These are phyloP conservation scores for Adenanthera pavonina DNA, from an alignment of 306 rosid genomes.

Conservation along the genomic window DNA sequence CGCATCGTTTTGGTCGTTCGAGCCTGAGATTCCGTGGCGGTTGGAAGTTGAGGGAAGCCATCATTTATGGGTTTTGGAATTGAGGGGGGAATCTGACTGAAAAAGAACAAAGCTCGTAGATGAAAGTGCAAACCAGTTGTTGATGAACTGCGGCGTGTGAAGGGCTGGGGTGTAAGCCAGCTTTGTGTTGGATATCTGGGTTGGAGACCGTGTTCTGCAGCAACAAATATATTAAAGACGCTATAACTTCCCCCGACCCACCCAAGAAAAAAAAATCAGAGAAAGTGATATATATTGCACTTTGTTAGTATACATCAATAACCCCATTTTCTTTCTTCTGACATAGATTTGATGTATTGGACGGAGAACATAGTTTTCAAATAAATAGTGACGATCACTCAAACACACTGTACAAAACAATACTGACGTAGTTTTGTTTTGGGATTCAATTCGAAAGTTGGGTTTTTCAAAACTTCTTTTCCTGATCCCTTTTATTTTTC, in stretches of 20 bases:
- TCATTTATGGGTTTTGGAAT: conserved; percentile 39
- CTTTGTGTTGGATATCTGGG: conserved; percentile 43
- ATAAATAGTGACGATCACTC: not conserved
- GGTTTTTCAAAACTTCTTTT: not conserved
- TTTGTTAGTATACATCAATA: not conserved
- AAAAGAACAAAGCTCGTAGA: conserved; percentile 19
- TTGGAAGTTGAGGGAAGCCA: conserved; percentile 52
- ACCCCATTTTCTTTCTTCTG: conserved; percentile 33
- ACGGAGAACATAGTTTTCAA: conserved; percentile 6
- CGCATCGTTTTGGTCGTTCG: conserved; percentile 31
- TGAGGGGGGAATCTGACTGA: not conserved
- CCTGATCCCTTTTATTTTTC: not conserved
- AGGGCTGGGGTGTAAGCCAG: conserved; percentile 52
- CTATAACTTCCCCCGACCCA: not conserved
- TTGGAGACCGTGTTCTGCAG: conserved; percentile 48
- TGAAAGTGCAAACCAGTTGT: conserved; percentile 56
- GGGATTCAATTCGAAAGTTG: not conserved
- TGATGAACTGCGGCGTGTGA: conserved; percentile 45
- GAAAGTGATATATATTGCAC: not conserved
- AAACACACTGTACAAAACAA: not conserved
- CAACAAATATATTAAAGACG: not conserved
- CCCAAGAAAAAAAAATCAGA: not conserved
- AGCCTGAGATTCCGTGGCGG: conserved; percentile 3
- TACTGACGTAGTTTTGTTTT: conserved; percentile 19
- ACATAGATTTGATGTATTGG: conserved; percentile 27